These are phyloP conservation scores for Fragaria ananassa DNA, from an alignment of 306 rosid species.

Conservation along the genomic window DNA sequence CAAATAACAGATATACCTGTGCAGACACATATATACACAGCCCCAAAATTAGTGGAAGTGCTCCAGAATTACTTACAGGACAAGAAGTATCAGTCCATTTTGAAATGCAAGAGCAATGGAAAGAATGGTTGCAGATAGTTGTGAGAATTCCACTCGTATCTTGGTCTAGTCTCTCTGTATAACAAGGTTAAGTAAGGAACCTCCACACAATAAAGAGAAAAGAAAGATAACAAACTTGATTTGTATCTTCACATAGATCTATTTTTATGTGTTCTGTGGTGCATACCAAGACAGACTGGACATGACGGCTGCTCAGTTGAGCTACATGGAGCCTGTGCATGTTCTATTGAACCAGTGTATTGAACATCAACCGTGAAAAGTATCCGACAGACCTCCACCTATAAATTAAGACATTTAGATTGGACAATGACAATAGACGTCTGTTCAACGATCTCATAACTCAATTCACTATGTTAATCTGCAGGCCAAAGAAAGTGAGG, in stretches of 20 bases:
- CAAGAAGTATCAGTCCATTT: conserved; percentile 96
- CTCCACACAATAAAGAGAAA: neutral
- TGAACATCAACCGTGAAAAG: conserved; percentile 82
- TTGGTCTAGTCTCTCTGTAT: conserved; percentile 86
- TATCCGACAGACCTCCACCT: conserved; percentile 79
- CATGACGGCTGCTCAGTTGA: conserved; percentile 87
- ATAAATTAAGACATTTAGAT: conserved; percentile 1
- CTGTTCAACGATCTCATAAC: neutral
- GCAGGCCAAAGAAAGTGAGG: neutral
- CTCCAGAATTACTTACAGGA: conserved; percentile 60
- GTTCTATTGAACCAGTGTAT: conserved; percentile 83
- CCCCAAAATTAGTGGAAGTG: neutral
- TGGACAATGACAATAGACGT: neutral
- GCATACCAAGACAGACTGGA: conserved; percentile 87
- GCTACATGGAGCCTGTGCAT: conserved; percentile 58
- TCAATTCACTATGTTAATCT: neutral
- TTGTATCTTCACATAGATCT: neutral
- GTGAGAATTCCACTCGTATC: conserved; percentile 85
- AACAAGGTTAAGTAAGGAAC: conserved; percentile 16
- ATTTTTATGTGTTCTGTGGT: neutral
- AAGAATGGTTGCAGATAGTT: conserved; percentile 96
- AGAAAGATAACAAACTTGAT: neutral
- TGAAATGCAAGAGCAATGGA: conserved; percentile 92
- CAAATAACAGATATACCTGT: neutral
- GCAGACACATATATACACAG: neutral